A percentile compares a stretch with the other conserved stretches of the same genome.
These are phyloP conservation scores for Tothia fuscella DNA, from an alignment of 2,329 filamentous ascomycete species.

Conservation along the genomic window DNA sequence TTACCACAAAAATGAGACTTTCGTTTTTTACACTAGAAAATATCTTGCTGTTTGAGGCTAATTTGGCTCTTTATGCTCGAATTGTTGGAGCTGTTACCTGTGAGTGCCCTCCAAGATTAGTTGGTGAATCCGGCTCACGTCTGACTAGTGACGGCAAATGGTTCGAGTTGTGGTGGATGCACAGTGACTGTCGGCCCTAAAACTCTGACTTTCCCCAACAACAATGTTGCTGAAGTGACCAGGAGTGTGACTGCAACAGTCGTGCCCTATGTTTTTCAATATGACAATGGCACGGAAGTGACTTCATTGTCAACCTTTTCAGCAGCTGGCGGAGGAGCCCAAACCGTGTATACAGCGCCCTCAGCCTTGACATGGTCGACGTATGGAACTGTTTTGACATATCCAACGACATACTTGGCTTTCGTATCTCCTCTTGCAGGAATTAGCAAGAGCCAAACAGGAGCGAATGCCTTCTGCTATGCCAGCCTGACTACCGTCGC, in stretches of 20 bases:
- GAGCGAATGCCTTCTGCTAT: not conserved
- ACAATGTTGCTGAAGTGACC: not conserved
- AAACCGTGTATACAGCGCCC: not conserved
- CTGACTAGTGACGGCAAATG: not conserved
- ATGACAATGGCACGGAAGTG: not conserved
- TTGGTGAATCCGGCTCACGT: not conserved
- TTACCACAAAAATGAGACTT: no score
- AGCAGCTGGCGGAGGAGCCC: not conserved
- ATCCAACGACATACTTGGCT: constrained; percentile 9
- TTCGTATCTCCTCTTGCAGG: constrained; percentile 1
- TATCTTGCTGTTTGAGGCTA: constrained; percentile 7
- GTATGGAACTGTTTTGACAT: constrained; percentile 6
- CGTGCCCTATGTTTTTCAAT: constrained; percentile 4
- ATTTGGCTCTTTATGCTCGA: constrained; percentile 1
- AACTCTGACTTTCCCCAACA: not conserved
- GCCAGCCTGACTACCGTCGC: not conserved
- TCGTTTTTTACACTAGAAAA: constrained; percentile 1
- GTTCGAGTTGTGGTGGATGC: not conserved
- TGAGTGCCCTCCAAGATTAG: not conserved
- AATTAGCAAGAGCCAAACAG: not conserved
- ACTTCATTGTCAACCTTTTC: constrained; percentile 1
- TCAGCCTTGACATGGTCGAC: constrained; percentile 4
- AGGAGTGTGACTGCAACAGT: not conserved
- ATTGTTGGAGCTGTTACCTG: not conserved
- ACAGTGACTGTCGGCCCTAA: not conserved